Percentiles rank a stretch among this genome's conserved stretches.
Evolutionary conservation across 352 stramenopile species (phyloP).

Genomic region (Phytophthora crassamura): DNA sequence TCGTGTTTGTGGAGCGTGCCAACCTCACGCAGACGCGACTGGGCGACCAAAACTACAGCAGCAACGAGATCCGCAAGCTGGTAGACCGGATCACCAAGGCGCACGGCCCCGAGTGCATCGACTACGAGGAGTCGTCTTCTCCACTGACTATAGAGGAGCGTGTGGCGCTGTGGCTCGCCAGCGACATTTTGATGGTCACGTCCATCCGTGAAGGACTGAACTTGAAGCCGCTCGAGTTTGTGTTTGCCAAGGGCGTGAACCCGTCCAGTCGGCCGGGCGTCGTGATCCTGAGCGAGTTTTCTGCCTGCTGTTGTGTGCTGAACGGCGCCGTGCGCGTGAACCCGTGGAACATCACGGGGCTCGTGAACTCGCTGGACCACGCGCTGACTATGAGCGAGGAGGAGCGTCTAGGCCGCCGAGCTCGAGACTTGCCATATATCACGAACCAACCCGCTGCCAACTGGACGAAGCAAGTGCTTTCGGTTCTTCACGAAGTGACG

Average conservation of each 20-base stretch:
- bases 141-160: slow-evolving; percentile 91
- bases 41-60: slow-evolving; percentile 93
- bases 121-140: slow-evolving; percentile 89
- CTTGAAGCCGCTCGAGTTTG: slow-evolving; percentile 96
- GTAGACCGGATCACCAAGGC: slow-evolving; percentile 80
- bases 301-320: slow-evolving; percentile 94
- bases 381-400: slow-evolving; percentile 93
- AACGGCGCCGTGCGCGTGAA: slow-evolving; percentile 97
- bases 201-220: slow-evolving; percentile 98
- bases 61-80: slow-evolving; percentile 81
- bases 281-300: slow-evolving; percentile 97
- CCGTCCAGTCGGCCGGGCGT: slow-evolving; percentile 87
- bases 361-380: slow-evolving; percentile 92
- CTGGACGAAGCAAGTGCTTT: slow-evolving; percentile 97
- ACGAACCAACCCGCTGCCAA: slow-evolving; percentile 91
- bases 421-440: slow-evolving; percentile 97
- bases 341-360: slow-evolving; percentile 96
- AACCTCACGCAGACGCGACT: slow-evolving; percentile 88
- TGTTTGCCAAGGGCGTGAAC: slow-evolving; percentile 81
- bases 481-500: slow-evolving; percentile 85
- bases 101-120: slow-evolving; percentile 77
- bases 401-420: slow-evolving; percentile 90
- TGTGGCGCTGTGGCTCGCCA: slow-evolving; percentile 94
- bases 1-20: slow-evolving; percentile 95
- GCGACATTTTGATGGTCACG: slow-evolving; percentile 96